These are phyloP conservation scores for Dendrocalamus latiflorus DNA, from an alignment of 202 grass and related monocot species.

Conservation along the genomic window DNA sequence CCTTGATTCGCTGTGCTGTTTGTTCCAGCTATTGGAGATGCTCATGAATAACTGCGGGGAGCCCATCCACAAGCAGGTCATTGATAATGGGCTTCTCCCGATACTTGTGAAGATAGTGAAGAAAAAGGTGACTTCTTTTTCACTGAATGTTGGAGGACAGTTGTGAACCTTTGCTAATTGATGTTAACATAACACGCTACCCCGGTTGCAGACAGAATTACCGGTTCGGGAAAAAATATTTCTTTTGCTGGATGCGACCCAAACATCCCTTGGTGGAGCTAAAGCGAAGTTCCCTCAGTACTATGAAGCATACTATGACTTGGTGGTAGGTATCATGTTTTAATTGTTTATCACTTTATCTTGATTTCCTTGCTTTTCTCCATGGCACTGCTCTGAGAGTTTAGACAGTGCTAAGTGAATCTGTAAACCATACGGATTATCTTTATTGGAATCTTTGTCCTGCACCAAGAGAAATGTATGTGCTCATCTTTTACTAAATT, in stretches of 20 bases:
- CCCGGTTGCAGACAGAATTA: constrained; percentile 61
- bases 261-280: constrained; percentile 82
- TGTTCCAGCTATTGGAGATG: too few relatives aligned
- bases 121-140: constrained; percentile 71
- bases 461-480: not conserved
- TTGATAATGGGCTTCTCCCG: constrained; percentile 76
- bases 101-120: constrained; percentile 97
- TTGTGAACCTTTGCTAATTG: constrained; percentile 22
- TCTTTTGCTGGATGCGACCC: too few relatives aligned
- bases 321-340: constrained; percentile 64
- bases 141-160: not conserved
- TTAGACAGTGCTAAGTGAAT: not conserved
- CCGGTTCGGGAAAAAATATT: constrained; percentile 93
- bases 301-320: constrained; percentile 86
- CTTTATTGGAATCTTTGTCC: constrained; percentile 3
- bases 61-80: constrained; percentile 74
- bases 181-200: constrained; percentile 22
- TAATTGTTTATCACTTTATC: not conserved
- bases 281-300: constrained; percentile 91
- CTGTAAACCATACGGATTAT: not conserved
- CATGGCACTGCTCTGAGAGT: not conserved
- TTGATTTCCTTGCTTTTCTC: constrained; percentile 19
- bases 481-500: not conserved
- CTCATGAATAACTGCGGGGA: constrained; percentile 96
- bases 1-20: too few relatives aligned